Conservation (phyloP, 163 green algal genomes). For the Chlamydomonas reinhardtii region DNA sequence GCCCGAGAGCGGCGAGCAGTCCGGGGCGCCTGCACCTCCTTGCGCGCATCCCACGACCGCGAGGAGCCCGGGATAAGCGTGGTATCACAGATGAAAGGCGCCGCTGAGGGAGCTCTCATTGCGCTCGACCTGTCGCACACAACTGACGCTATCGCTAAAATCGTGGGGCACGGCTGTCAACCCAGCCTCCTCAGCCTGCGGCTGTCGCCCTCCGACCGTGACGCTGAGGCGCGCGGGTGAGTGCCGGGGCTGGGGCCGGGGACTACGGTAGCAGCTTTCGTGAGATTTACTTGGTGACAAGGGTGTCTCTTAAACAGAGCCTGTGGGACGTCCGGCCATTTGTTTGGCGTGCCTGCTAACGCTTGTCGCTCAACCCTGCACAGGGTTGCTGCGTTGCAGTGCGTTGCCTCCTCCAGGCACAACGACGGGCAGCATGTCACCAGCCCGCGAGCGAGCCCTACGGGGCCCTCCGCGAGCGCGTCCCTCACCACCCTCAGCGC, state of each 20-base stretch:
- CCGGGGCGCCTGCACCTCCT: background rate
- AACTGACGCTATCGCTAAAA: background rate
- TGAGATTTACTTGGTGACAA: background rate
- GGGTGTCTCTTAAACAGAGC: background rate
- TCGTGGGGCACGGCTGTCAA: background rate
- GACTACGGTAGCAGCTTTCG: no score
- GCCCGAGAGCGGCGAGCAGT: background rate
- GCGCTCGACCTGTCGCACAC: background rate
- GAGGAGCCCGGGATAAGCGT: background rate
- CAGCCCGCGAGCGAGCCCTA: background rate
- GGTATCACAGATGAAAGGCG: background rate
- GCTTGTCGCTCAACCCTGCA: no score
- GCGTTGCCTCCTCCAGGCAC: background rate
- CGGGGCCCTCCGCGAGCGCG: background rate
- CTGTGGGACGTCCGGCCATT: no score
- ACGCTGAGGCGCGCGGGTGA: background rate
- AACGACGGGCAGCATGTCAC: background rate
- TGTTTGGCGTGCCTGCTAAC: no score
- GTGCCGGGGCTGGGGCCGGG: background rate
- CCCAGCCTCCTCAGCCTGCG: background rate
- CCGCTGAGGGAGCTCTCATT: no score
- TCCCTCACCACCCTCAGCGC: background rate
- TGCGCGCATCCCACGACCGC: conserved; percentile 1
- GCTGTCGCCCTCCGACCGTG: background rate
- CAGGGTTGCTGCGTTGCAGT: no score